Base-by-base conservation (phyloP, 2,329 filamentous ascomycete genomes). In the Herpotrichia juniperi region DNA sequence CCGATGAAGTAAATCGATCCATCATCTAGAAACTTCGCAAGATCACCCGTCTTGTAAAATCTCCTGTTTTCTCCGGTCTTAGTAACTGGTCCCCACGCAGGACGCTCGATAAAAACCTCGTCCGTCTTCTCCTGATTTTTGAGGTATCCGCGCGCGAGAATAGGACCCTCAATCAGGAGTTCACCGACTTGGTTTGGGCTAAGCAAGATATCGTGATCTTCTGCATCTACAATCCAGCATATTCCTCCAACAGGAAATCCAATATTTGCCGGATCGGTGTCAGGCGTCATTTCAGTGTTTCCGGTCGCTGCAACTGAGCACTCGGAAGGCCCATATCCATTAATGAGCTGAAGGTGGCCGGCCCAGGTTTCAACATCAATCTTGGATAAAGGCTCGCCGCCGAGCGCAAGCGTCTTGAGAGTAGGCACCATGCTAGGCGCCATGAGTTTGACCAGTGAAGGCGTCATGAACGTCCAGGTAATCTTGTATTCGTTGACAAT, bases 131-230 rank as follows among this genome's bases (percentile, higher is more conserved):
- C 42, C 22, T 51, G 26, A 34, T 64, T 37, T 17, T 59, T 54
- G 6, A 66, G 45, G 26, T 67, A 67, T 8, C 57, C 59, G n/a
- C 62, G 59, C 1, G 66, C 69, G 3, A 76, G 57, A 17, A 62
- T 80, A 1, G 79, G 79, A 0, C 83, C 81, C 54, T 85, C 82
- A 16, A 87, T 78, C 2, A 85, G 74, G 1, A 87, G 72, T 60
- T 87, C 83, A 6, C 62, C 63, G n/a, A 57, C 51, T 39, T 35
- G 67, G 46, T 62, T 55, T 34, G 43, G 32, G 1, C 56, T 35
- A 12, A 50, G 37, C 11, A 63, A 25, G 11, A 32, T 19, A 17
- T 61, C 49, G 28, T 46, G 47, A 30, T 61, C 54, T 19, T 47
- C 31, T 12, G 42, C 30, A 30, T 55, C 40, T 7, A 44, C 53